phyloP scores from a whole-genome alignment of 2,329 filamentous ascomycete species.

The Penicillium hordei region DNA sequence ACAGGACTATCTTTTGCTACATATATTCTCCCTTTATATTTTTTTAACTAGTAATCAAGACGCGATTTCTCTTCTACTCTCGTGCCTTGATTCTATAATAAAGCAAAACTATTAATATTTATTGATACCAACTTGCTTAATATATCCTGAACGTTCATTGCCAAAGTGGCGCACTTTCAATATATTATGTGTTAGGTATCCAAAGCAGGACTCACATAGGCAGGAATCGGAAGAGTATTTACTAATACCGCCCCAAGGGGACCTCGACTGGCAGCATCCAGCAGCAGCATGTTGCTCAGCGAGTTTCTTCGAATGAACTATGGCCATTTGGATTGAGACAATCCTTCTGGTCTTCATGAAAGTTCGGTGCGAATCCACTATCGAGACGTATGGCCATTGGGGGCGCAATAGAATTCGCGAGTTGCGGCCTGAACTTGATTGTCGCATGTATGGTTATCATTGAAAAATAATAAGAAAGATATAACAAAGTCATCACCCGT shows the following conservation, averaged over 20 bases:
- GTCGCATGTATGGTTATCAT: too few species aligned
- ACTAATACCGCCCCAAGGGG: neutral
- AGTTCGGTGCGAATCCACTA: slow-evolving; percentile 3
- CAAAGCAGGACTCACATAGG: neutral
- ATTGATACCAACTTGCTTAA: neutral
- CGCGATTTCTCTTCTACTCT: neutral
- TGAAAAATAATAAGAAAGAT: neutral
- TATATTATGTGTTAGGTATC: neutral
- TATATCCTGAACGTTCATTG: too few species aligned
- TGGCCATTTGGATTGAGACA: neutral
- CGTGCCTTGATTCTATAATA: neutral
- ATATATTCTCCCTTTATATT: too few species aligned
- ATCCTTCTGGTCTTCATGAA: neutral
- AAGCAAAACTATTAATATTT: neutral
- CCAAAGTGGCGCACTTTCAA: too few species aligned
- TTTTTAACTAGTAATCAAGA: neutral
- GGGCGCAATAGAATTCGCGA: slow-evolving; percentile 23
- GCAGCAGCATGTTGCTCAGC: neutral
- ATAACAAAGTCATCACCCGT: neutral
- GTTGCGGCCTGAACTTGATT: slow-evolving; percentile 11
- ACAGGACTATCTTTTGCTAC: neutral
- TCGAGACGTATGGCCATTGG: slow-evolving; percentile 27
- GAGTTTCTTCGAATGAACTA: neutral
- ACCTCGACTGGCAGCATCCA: neutral
- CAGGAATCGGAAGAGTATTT: neutral